These are phyloP conservation scores for Termitomyces sp. DNA, from an alignment of 768 basidiomycete genomes.

Conservation along the genomic window DNA sequence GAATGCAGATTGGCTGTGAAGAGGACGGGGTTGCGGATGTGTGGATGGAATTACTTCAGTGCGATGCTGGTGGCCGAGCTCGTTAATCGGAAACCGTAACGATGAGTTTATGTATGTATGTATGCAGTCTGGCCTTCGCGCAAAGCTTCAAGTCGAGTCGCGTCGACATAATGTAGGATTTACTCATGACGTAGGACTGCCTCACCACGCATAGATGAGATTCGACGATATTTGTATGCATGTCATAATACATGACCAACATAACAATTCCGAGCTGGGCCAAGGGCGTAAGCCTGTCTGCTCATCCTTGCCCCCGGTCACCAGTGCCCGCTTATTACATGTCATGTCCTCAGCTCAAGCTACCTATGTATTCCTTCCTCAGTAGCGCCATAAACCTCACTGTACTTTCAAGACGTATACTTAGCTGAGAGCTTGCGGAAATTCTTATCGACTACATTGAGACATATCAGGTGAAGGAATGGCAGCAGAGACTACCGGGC, in stretches of 20 bases:
- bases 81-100: not conserved
- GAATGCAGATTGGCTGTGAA: conserved; percentile 72
- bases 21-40: conserved; percentile 62
- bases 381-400: not conserved
- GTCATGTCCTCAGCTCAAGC: not conserved
- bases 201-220: too few relatives aligned
- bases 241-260: not conserved
- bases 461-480: not conserved
- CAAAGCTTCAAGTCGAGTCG: too few relatives aligned
- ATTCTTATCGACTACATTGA: not conserved
- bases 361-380: not conserved
- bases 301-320: too few relatives aligned
- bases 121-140: not conserved
- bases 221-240: not conserved
- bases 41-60: conserved; percentile 59
- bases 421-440: not conserved
- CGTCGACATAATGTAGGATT: not conserved
- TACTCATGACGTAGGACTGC: not conserved
- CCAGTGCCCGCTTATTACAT: not conserved
- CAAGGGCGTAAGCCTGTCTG: not conserved
- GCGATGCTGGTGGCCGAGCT: conserved; percentile 21
- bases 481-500: not conserved
- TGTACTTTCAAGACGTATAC: not conserved
- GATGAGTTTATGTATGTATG: not conserved
- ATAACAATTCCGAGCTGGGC: not conserved